Evolutionary conservation across 2,329 filamentous ascomycete species (phyloP), one percentile per base, ranked within the genome.

Genomic region (Alternaria sp.): DNA sequence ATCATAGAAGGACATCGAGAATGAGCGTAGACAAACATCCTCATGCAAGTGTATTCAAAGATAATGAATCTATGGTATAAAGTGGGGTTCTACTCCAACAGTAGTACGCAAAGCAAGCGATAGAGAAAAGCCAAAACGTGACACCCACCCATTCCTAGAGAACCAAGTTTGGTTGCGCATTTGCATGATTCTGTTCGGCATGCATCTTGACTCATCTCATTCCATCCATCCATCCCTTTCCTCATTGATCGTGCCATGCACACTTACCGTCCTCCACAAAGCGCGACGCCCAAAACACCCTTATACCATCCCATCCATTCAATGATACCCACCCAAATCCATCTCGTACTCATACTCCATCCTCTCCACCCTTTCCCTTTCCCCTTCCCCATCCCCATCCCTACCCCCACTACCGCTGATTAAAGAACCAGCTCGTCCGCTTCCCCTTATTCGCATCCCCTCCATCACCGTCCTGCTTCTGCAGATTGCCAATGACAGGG

Each of bases 391-490:
- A 5, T 4, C 5, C 3, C 15, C 14, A 15, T 3, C 7, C 14
- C 23, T 2, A 46, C 5, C 2, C 15, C 21, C 14, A 25, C 53
- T 64, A 64, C 41, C 64, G 61, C 61, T 66, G 57, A 25, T 90
- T 88, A 80, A 91, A 92, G 83, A 92, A 92, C 90, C 90, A 92
- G 79, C 89, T 92, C 74, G 86, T 88, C 73, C 90, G 86, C 87
- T 92, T 92, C 82, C 82, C 86, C 71, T 79, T 77, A 69, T 81
- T 58, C 3, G 58, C 81, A 77, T 89, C 87, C 73, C 73, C 71
- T 1, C 64, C 63, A 21, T 84, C 88, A 12, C 67, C 68, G 50
- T 85, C 88, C 80, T 89, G 86, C 77, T 86, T 71, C 71, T 84
- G 82, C 53, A 84, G 68, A 30, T 78, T 81, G 46, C 80, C 79